These are phyloP conservation scores for Mallotus japonicus DNA, from an alignment of 441 rosid genomes.

Conservation along the genomic window DNA sequence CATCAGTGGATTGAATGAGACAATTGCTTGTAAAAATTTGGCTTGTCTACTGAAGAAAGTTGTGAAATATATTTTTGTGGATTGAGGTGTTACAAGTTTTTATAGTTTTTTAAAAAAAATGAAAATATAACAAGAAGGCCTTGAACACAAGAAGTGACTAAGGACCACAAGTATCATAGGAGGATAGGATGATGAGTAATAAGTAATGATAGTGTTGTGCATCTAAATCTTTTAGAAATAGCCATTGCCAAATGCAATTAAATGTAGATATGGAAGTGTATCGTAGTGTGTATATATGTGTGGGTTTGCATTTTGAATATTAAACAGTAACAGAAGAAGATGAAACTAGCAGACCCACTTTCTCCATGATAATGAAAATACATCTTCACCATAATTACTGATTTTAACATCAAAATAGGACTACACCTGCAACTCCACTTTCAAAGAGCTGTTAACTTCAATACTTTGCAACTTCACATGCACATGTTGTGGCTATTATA, in stretches of 20 bases:
- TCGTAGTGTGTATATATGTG: too few relatives aligned
- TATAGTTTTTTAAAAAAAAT: neutral
- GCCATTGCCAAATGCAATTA: neutral
- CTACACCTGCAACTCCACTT: constrained; percentile 10
- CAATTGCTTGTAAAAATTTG: constrained; percentile 12
- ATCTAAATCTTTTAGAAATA: too few relatives aligned
- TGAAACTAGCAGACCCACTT: neutral
- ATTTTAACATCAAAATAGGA: constrained; percentile 1
- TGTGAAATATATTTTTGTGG: neutral
- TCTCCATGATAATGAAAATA: neutral
- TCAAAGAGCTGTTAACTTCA: neutral
- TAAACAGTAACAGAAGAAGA: constrained; percentile 7
- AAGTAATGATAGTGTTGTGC: neutral
- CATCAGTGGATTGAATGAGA: constrained; percentile 7
- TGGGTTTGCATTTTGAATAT: neutral
- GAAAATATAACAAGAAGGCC: neutral
- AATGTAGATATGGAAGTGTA: neutral
- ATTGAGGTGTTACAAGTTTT: neutral
- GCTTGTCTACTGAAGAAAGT: neutral
- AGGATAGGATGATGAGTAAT: constrained; percentile 6
- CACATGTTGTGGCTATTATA: neutral
- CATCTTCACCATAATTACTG: neutral
- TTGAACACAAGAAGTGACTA: neutral
- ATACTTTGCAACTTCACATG: neutral
- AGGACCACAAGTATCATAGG: constrained; percentile 4